Evolutionary conservation across 306 rosid genomes (phyloP), one percentile per base, ranked within the genome.

Genomic region (Casuarina cunninghamiana): DNA sequence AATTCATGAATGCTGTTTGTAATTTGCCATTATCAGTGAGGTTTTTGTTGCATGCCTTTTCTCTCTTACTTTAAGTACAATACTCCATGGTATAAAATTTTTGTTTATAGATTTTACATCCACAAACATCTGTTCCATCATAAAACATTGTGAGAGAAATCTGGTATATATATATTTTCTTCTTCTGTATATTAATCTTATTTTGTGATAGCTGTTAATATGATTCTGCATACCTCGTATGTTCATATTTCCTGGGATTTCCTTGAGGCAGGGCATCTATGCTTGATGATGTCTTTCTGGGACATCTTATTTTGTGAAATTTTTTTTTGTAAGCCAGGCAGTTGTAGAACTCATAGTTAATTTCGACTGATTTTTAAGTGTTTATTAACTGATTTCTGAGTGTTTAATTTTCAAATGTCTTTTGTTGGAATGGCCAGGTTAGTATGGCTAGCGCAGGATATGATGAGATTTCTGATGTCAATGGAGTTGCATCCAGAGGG

Each of bases 401-500:
- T 21, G 26, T 21, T 21, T 42, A 41, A 42, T 12, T 66, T 8
- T 8, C 46, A 66, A 66, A 42, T 69, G 42, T 57, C 66, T 73
- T 66, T 16, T 65, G 35, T 58, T 77, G 77, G 66, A 68, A 83
- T 80, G 74, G 80, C 75, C 92, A 89, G 96, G 91, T 73, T 80
- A 84, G 78, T 58, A n/a, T 78, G 10, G 71, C 84, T 54, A 80
- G 83, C 72, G 5, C 72, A 70, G 82, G 84, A 67, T 70, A 81
- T 55, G 91, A 87, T 68, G 95, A 87, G 83, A 70, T 80, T 81
- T 84, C 17, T 63, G 87, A 89, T 71, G 78, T 70, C 74, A 80
- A 80, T 63, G 84, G 85, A 73, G 81, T 83, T 71, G 78, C 79
- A 78, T 77, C 87, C 12, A 81, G 83, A 83, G 93, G 96, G 70